These are phyloP conservation scores for Neocatenulostroma microsporum DNA, from an alignment of 2,329 filamentous ascomycete species.

Conservation along the genomic window DNA sequence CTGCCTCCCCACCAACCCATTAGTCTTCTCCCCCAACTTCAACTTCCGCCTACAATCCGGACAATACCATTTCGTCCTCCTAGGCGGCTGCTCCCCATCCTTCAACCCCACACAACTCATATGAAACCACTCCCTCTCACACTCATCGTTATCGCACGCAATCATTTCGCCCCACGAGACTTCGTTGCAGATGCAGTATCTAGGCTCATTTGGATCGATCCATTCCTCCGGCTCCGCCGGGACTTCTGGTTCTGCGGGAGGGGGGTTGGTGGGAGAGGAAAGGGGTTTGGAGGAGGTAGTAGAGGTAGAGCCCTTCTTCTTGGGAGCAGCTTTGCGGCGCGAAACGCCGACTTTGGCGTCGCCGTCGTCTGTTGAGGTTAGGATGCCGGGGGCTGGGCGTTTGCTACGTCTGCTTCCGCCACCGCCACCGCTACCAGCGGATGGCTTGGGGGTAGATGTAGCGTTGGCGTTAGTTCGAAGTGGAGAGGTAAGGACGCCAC, in stretches of 20 bases:
- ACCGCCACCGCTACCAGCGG: conserved; percentile 14
- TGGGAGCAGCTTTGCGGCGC: conserved; percentile 61
- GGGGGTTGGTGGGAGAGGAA: conserved; percentile 6
- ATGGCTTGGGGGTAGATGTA: conserved; percentile 9
- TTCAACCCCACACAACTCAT: conserved; percentile 67
- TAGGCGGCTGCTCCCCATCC: conserved; percentile 58
- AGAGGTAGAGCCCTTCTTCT: conserved; percentile 48
- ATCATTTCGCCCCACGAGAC: conserved; percentile 81
- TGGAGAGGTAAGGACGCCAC: conserved; percentile 11
- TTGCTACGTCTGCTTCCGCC: conserved; percentile 55
- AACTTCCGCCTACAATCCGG: conserved; percentile 59
- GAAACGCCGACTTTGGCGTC: conserved; percentile 61
- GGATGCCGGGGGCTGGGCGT: conserved; percentile 63
- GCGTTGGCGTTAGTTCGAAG: conserved; percentile 6
- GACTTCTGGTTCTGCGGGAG: conserved; percentile 8
- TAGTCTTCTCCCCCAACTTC: conserved; percentile 20
- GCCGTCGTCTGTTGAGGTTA: conserved; percentile 52
- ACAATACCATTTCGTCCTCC: conserved; percentile 78
- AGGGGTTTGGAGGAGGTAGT: conserved; percentile 19
- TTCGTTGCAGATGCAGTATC: conserved; percentile 70
- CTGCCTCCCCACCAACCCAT: conserved; percentile 5
- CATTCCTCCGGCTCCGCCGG: conserved; percentile 25
- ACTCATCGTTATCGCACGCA: conserved; percentile 70
- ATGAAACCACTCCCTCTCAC: conserved; percentile 80
- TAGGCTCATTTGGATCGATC: conserved; percentile 66